phyloP scores from a whole-genome alignment of 2,329 filamentous ascomycete genomes.

The Berkeleyomyces basicola region DNA sequence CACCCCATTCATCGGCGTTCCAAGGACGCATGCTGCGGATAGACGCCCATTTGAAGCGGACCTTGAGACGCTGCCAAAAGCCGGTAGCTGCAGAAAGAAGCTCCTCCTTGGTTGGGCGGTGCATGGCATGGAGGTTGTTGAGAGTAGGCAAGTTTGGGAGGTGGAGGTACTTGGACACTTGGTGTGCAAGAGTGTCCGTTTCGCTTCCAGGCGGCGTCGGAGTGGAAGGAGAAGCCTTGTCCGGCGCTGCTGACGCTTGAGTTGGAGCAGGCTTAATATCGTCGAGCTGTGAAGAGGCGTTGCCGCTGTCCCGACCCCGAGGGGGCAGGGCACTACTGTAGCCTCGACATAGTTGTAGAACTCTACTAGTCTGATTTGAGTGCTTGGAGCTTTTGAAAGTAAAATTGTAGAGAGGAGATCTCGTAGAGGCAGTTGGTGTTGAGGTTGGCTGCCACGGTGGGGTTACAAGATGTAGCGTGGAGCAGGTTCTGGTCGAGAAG shows the following conservation, averaged over 20 bases:
- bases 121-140: conserved; percentile 2
- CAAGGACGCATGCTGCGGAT: conserved; percentile 87
- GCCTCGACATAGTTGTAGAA: not conserved
- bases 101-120: conserved; percentile 77
- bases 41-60: conserved; percentile 95
- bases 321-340: not conserved
- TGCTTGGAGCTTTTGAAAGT: not conserved
- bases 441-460: not conserved
- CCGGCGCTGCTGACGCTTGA: not conserved
- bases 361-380: not conserved
- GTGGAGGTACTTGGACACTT: conserved; percentile 43
- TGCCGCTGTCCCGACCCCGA: not conserved
- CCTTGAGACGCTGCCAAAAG: conserved; percentile 77
- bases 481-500: not conserved
- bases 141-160: conserved; percentile 43
- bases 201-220: conserved; percentile 12
- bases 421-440: not conserved
- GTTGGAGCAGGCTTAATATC: not conserved
- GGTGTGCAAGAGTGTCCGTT: conserved; percentile 30
- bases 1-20: conserved; percentile 91
- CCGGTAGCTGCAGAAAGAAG: conserved; percentile 79
- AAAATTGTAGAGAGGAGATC: not conserved
- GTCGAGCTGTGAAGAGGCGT: not conserved
- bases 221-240: not conserved
- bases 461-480: not conserved